Conservation (phyloP, 768 basidiomycete species). For the Kwoniella heveanensis region DNA sequence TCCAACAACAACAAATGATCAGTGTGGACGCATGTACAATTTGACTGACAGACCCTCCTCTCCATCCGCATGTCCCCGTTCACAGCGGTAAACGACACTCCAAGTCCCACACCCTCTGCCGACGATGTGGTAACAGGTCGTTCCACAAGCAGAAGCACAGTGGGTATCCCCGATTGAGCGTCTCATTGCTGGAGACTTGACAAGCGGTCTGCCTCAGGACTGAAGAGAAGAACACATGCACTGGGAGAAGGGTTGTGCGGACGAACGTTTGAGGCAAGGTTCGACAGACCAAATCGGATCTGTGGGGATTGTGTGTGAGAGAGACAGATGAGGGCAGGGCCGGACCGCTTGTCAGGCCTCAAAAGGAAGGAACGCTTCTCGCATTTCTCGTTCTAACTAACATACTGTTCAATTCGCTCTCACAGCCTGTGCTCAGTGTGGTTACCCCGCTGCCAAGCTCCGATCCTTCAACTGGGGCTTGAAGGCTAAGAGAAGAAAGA, state of each 20-base stretch:
- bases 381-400: too few species aligned
- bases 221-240: too few species aligned
- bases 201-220: neutral
- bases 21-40: neutral
- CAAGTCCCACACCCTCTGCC: conserved; percentile 95
- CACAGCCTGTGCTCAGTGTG: conserved; percentile 89
- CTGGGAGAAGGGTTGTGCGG: too few species aligned
- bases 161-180: conserved; percentile 61
- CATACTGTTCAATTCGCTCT: too few species aligned
- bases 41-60: neutral
- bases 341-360: too few species aligned
- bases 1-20: neutral
- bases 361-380: too few species aligned
- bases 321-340: too few species aligned
- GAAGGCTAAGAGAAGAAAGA: conserved; percentile 99
- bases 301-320: too few species aligned
- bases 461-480: conserved; percentile 97
- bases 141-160: conserved; percentile 99
- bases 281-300: too few species aligned
- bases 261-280: too few species aligned
- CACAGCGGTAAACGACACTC: conserved; percentile 86
- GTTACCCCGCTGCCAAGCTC: conserved; percentile 92
- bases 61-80: neutral
- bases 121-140: conserved; percentile 90
- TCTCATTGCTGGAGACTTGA: neutral